A percentile compares a stretch with the other conserved stretches of the same genome.
phyloP scores from a whole-genome alignment of 129 eudicot genomes.

The Chrysanthemum lavandulifolium region DNA sequence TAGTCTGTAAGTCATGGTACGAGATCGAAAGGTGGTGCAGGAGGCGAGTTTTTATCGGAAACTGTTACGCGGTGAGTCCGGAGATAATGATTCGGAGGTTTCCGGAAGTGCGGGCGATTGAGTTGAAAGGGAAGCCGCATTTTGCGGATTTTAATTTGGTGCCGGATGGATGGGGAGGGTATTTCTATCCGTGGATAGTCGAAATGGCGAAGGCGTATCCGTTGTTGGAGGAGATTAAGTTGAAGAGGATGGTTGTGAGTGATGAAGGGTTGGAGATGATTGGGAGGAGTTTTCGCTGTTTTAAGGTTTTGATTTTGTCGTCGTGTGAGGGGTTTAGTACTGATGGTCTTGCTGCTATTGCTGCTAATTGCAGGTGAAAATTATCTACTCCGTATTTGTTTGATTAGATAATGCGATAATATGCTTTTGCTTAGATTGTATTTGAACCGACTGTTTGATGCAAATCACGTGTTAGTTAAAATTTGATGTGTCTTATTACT shows the following conservation, averaged over 20 bases:
- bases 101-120: constrained; percentile 72
- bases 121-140: constrained; percentile 92
- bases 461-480: background rate
- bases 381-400: background rate
- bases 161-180: constrained; percentile 96
- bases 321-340: constrained; percentile 92
- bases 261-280: constrained; percentile 85
- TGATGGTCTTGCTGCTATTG: constrained; percentile 88
- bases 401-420: background rate
- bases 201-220: constrained; percentile 77
- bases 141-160: constrained; percentile 90
- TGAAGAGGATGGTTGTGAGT: constrained; percentile 86
- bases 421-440: background rate
- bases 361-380: constrained; percentile 89
- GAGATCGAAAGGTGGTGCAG: constrained; percentile 84
- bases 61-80: constrained; percentile 82
- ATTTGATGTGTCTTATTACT: background rate
- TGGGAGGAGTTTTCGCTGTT: constrained; percentile 52
- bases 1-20: constrained; percentile 93
- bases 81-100: constrained; percentile 65
- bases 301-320: constrained; percentile 69
- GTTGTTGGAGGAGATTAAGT: constrained; percentile 76
- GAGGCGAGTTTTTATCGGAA: constrained; percentile 68
- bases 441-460: constrained; percentile 10
- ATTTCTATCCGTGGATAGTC: constrained; percentile 64